phyloP scores from a whole-genome alignment of 306 rosid species.

The Amphicarpaea edgeworthii region DNA sequence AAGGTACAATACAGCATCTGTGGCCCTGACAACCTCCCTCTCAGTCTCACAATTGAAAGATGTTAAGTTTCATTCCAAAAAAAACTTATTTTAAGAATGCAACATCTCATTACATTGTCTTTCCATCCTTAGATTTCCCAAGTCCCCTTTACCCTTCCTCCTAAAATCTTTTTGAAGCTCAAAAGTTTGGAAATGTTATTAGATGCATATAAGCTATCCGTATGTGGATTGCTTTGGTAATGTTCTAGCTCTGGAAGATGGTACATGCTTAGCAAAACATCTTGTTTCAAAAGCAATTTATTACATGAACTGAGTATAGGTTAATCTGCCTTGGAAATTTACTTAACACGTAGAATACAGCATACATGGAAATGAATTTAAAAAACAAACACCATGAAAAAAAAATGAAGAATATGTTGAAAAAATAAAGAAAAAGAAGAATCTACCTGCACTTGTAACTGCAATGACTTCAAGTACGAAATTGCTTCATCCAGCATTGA shows the following conservation, averaged over 20 bases:
- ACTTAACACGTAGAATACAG: background rate
- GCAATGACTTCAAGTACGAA: constrained; percentile 86
- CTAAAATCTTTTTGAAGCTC: constrained; percentile 15
- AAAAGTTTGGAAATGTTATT: constrained; percentile 1
- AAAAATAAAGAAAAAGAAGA: constrained; percentile 5
- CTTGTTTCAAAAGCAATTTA: background rate
- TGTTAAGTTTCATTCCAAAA: background rate
- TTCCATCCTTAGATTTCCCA: constrained; percentile 8
- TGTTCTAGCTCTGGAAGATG: constrained; percentile 15
- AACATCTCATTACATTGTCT: background rate
- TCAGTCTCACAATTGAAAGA: constrained; percentile 17
- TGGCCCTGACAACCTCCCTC: constrained; percentile 3
- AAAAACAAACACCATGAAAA: background rate
- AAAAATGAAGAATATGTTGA: constrained; percentile 23
- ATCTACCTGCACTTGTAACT: constrained; percentile 90
- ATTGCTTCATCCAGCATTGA: constrained; percentile 99
- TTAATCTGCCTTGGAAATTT: background rate
- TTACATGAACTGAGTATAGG: background rate
- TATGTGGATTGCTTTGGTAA: constrained; percentile 7
- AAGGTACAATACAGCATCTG: background rate
- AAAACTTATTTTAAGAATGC: constrained; percentile 4
- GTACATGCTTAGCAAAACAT: constrained; percentile 1
- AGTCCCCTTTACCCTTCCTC: background rate
- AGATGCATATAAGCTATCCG: background rate
- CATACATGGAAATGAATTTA: background rate